Base-by-base conservation (phyloP, 1,284 basidiomycete genomes). In the Apiotrichum porosum region DNA sequence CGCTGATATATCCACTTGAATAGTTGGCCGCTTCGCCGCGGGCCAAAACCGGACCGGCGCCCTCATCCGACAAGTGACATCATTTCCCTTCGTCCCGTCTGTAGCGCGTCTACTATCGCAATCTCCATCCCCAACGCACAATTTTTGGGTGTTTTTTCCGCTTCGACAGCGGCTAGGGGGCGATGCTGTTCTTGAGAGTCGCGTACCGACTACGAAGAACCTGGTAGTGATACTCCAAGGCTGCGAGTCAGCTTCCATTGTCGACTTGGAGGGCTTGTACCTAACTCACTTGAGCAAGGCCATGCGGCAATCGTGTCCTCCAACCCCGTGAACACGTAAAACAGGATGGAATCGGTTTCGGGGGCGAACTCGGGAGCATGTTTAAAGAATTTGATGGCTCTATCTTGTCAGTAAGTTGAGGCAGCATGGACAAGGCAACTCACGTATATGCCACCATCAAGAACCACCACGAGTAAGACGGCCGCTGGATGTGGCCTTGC, bases 391-490 rank as follows among this genome's bases (percentile, higher is more conserved):
- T 17, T 13, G 21, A 41, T 9, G 3, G 28, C 39, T 3, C 39
- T 40, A 14, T 22, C 8, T 18, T 5, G 39, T 40, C 6, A 28
- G 18, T 17, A 21, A n/a, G n/a, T 19, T 6, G 38, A 19, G 26
- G 8, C 12, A 30, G 18, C 24, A 4, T 10, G n/a, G 4, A 14
- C 17, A 13, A 9, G 9, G 14, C 9, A 3, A 45, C 58, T 49
- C 19, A 58, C 58, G 48, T 54, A 33, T 42, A 52, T 1, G 49
- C 58, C 14, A 56, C 46, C 37, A 48, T 48, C n/a, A 61, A 22
- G 28, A 54, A 52, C 56, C 58, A 58, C 58, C 56, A 58, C 3
- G 35, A 36, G 42, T 47, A 51, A 3, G 54, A 19, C 9, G 51
- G 56, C n/a, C 23, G 37, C 10, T 24, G 39, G 35, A 23, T 33